Percentiles rank a stretch among this genome's conserved stretches.
Evolutionary conservation across 441 rosid genomes (phyloP).

Genomic region (Aquilaria agallochum): DNA sequence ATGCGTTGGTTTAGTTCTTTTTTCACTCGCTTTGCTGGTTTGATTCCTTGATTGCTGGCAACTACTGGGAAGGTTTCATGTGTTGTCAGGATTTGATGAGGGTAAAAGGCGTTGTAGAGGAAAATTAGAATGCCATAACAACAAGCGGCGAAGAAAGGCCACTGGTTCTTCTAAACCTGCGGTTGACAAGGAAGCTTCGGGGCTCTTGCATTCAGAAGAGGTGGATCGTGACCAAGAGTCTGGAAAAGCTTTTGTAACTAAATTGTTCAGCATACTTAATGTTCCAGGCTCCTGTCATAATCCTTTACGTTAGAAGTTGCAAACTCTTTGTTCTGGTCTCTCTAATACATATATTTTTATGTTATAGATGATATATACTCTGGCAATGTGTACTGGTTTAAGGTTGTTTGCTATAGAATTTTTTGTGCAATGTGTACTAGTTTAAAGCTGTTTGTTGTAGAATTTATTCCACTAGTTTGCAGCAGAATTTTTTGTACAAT

Average conservation of each 20-base stretch:
- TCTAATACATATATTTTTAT: neutral
- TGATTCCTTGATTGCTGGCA: conserved; percentile 1
- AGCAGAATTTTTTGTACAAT: too few species aligned
- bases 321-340: neutral
- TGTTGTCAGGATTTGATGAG: conserved; percentile 82
- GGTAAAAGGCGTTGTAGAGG: conserved; percentile 89
- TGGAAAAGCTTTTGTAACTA: conserved; percentile 45
- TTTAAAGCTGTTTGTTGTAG: too few species aligned
- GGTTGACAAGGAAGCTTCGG: conserved; percentile 33
- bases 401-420: too few species aligned
- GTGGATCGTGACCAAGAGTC: conserved; percentile 48
- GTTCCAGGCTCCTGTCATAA: neutral
- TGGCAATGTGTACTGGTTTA: conserved; percentile 4
- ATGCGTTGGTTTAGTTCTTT: conserved; percentile 1
- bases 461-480: too few species aligned
- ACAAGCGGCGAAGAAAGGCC: conserved; percentile 71
- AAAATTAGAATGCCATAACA: conserved; percentile 90
- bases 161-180: conserved; percentile 36
- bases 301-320: neutral
- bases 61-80: conserved; percentile 65
- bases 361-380: conserved; percentile 40
- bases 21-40: neutral
- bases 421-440: too few species aligned
- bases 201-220: conserved; percentile 33
- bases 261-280: too few species aligned